Percentiles rank a stretch among this genome's conserved stretches.
Conservation (phyloP, 495 filamentous ascomycete genomes). For the Penicillium psychrofluorescens region DNA sequence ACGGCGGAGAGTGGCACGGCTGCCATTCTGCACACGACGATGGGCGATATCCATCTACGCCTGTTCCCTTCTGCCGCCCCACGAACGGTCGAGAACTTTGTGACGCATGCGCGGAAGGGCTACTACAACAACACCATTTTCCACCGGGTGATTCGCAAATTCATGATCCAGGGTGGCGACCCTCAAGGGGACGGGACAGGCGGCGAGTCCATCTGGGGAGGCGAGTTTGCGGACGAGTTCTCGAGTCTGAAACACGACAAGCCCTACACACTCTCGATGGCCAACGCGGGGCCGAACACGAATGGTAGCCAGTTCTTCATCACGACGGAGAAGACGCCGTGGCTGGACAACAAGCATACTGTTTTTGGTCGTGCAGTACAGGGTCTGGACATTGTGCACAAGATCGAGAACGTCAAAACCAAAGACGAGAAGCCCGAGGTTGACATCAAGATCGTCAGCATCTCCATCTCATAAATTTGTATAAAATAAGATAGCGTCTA, state of each 20-base stretch:
- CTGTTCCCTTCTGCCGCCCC: constrained; percentile 91
- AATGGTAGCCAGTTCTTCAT: constrained; percentile 94
- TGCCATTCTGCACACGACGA: constrained; percentile 84
- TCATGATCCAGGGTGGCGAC: constrained; percentile 94
- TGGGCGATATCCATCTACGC: constrained; percentile 91
- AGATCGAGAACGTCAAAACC: constrained; percentile 88
- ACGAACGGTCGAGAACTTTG: constrained; percentile 97
- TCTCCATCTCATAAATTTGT: constrained; percentile 34
- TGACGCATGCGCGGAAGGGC: constrained; percentile 75
- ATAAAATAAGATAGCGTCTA: not conserved
- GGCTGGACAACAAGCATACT: constrained; percentile 94
- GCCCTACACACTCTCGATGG: constrained; percentile 93
- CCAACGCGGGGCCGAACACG: constrained; percentile 83
- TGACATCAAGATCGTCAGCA: constrained; percentile 95
- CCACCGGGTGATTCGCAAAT: constrained; percentile 94
- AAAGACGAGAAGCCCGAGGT: constrained; percentile 95
- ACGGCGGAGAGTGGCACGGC: constrained; percentile 62
- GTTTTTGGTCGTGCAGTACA: constrained; percentile 87
- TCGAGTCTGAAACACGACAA: constrained; percentile 88
- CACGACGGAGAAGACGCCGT: constrained; percentile 92
- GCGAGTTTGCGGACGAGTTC: constrained; percentile 94
- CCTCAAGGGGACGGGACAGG: constrained; percentile 93
- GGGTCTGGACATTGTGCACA: constrained; percentile 91
- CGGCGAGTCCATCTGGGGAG: constrained; percentile 95
- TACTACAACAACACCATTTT: constrained; percentile 98